Conservation (phyloP, 1,139 yeast species). For the Suhomyces bolitotheri region DNA sequence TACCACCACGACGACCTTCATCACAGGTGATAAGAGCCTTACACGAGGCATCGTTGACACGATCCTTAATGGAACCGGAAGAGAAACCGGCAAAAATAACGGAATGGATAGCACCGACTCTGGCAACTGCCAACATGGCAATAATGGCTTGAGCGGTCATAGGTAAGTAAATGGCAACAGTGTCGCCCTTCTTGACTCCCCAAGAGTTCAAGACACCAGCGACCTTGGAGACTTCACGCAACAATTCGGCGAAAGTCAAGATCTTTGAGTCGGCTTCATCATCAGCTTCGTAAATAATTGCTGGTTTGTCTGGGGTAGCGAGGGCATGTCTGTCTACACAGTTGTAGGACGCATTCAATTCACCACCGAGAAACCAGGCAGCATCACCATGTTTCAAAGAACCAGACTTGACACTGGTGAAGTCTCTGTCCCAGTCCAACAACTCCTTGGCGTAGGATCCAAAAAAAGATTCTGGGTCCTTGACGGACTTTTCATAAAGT, state of each 20-base stretch:
- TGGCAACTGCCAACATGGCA: slow-evolving; percentile 91
- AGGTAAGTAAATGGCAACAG: slow-evolving; percentile 94
- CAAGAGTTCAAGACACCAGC: slow-evolving; percentile 84
- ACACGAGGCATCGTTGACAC: slow-evolving; percentile 85
- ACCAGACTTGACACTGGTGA: slow-evolving; percentile 71
- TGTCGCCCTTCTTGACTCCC: slow-evolving; percentile 93
- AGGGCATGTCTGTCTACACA: slow-evolving; percentile 97
- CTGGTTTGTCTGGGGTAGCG: slow-evolving; percentile 80
- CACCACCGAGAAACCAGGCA: slow-evolving; percentile 94
- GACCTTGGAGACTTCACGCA: slow-evolving; percentile 82
- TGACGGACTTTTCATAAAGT: slow-evolving; percentile 74
- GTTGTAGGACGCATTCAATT: slow-evolving; percentile 90
- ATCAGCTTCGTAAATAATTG: slow-evolving; percentile 94
- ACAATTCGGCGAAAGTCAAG: slow-evolving; percentile 82
- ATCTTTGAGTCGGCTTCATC: slow-evolving; percentile 73
- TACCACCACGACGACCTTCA: slow-evolving; percentile 97
- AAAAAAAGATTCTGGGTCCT: slow-evolving; percentile 81
- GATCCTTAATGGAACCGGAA: slow-evolving; percentile 88
- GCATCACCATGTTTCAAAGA: slow-evolving; percentile 76
- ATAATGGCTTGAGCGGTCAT: slow-evolving; percentile 96
- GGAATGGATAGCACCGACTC: slow-evolving; percentile 95
- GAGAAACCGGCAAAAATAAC: slow-evolving; percentile 97
- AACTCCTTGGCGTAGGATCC: slow-evolving; percentile 79
- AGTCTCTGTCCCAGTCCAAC: slow-evolving; percentile 83
- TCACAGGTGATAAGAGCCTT: slow-evolving; percentile 92